Percentiles rank a stretch among this genome's conserved stretches.
These are phyloP conservation scores for Chamaecyparis obtusa DNA, from an alignment of 75 land plant species.

Conservation along the genomic window DNA sequence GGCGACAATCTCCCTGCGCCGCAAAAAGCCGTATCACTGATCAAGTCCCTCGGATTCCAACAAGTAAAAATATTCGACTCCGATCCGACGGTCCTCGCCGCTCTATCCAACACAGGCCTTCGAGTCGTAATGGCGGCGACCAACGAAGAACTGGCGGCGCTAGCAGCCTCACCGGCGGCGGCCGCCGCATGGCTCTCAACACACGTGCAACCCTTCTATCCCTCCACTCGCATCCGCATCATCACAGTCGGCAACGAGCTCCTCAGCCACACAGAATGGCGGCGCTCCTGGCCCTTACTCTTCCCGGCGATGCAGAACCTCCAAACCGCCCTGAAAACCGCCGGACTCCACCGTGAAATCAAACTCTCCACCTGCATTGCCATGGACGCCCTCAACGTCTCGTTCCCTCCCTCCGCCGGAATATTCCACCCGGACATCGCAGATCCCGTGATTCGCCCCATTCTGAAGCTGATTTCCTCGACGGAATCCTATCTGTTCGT, in stretches of 20 bases:
- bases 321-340: conserved; percentile 15
- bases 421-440: conserved; percentile 15
- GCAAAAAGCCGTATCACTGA: conserved; percentile 30
- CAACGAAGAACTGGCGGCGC: conserved; percentile 32
- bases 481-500: conserved; percentile 26
- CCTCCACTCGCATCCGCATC: conserved; percentile 46
- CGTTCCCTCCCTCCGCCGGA: conserved; percentile 36
- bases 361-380: conserved; percentile 35
- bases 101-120: conserved; percentile 54
- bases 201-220: conserved; percentile 42
- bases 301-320: conserved; percentile 54
- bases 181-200: conserved; percentile 54
- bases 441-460: conserved; percentile 21
- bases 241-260: conserved; percentile 75
- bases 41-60: conserved; percentile 28
- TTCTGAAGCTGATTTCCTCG: conserved; percentile 17
- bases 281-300: conserved; percentile 23
- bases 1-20: conserved; percentile 73
- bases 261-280: conserved; percentile 23
- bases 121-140: conserved; percentile 50
- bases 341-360: conserved; percentile 11
- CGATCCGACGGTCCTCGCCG: conserved; percentile 47
- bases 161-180: conserved; percentile 15
- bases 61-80: conserved; percentile 62
- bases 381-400: conserved; percentile 19